phyloP scores from a whole-genome alignment of 2,329 filamentous ascomycete genomes.

The Geosmithia morbida region DNA sequence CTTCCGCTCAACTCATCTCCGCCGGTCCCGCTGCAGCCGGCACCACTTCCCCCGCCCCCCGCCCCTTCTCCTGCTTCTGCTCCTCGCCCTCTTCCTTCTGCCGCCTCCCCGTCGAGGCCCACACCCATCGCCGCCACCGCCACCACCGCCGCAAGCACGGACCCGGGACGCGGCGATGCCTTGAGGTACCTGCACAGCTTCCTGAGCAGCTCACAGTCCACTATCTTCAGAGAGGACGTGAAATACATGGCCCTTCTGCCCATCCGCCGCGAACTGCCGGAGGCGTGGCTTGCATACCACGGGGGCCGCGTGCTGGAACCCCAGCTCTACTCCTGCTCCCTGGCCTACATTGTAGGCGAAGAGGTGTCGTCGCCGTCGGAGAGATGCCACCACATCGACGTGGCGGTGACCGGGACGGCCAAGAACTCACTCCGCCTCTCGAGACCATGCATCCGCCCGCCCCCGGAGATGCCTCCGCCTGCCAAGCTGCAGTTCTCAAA shows the following conservation, averaged over 20 bases:
- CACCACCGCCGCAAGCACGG: too few species aligned
- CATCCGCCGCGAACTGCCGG: slow-evolving; percentile 11
- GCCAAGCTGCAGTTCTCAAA: slow-evolving; percentile 8
- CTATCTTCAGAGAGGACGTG: slow-evolving; percentile 3
- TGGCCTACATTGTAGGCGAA: slow-evolving; percentile 16
- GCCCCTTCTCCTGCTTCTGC: too few species aligned
- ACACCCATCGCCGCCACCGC: too few species aligned
- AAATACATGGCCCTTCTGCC: slow-evolving; percentile 8
- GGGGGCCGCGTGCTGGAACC: slow-evolving; percentile 6
- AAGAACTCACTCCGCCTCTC: slow-evolving; percentile 8
- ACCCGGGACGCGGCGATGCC: neutral
- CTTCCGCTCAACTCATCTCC: slow-evolving; percentile 7
- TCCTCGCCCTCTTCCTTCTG: neutral
- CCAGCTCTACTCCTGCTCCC: slow-evolving; percentile 11
- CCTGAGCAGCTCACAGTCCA: slow-evolving; percentile 8
- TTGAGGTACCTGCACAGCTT: slow-evolving; percentile 9
- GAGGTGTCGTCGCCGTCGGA: slow-evolving; percentile 7
- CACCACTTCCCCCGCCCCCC: too few species aligned
- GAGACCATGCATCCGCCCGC: slow-evolving; percentile 12
- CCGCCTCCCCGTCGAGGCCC: too few species aligned
- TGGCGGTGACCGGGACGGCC: neutral
- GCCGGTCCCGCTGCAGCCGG: slow-evolving; percentile 5
- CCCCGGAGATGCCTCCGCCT: slow-evolving; percentile 5
- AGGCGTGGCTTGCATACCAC: slow-evolving; percentile 11
- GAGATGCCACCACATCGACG: slow-evolving; percentile 4